Percentiles rank a stretch among this genome's conserved stretches.
Conservation (phyloP, 1,284 basidiomycete genomes). For the Melampsora americana region DNA sequence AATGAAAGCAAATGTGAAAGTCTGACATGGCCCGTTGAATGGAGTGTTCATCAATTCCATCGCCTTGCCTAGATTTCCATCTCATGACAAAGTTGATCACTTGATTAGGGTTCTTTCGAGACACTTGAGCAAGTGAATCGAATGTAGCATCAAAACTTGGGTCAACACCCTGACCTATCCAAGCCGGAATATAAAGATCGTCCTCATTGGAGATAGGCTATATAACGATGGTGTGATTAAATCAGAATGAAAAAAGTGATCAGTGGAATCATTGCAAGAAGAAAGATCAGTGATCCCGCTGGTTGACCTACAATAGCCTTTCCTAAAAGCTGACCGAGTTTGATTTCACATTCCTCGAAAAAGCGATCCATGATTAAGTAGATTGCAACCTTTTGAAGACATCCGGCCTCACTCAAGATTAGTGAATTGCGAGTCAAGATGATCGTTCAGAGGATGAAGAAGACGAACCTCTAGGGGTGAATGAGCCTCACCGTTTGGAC, state of each 20-base stretch:
- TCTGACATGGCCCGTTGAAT: conserved; percentile 57
- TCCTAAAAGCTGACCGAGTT: conserved; percentile 40
- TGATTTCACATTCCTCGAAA: conserved; percentile 45
- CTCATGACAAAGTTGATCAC: conserved; percentile 82
- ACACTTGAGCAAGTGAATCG: conserved; percentile 77
- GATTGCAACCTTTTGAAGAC: conserved; percentile 32
- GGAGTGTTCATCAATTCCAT: conserved; percentile 62
- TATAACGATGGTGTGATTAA: not conserved
- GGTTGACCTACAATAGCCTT: conserved; percentile 43
- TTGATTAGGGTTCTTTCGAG: conserved; percentile 74
- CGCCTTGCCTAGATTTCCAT: conserved; percentile 76
- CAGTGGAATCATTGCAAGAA: not conserved
- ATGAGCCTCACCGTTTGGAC: conserved; percentile 11
- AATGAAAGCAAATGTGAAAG: conserved; percentile 46
- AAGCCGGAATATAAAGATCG: conserved; percentile 52
- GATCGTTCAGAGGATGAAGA: not conserved
- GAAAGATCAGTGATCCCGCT: not conserved
- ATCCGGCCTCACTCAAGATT: not conserved
- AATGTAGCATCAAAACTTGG: conserved; percentile 74
- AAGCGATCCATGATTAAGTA: conserved; percentile 45
- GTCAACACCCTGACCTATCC: conserved; percentile 70
- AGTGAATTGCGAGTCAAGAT: not conserved
- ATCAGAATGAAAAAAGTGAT: not conserved
- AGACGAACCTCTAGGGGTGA: conserved; percentile 35
- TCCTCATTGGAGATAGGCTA: conserved; percentile 42